These are phyloP conservation scores for Trametes cubensis DNA, from an alignment of 768 basidiomycete genomes.

Conservation along the genomic window DNA sequence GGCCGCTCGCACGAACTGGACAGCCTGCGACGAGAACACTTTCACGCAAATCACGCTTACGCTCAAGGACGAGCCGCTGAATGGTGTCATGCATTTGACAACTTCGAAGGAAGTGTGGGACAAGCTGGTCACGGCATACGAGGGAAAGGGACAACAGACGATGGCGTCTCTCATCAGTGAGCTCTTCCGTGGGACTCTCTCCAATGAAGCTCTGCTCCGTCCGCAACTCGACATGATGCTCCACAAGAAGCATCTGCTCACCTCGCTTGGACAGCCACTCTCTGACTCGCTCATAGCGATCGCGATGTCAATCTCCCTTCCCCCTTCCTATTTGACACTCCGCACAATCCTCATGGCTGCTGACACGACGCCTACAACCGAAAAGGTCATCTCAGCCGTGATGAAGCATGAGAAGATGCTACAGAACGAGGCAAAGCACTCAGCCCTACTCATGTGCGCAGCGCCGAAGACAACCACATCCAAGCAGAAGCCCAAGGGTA, in stretches of 20 bases:
- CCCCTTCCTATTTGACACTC: slow-evolving; percentile 27
- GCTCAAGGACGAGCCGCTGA: slow-evolving; percentile 29
- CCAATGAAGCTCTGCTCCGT: slow-evolving; percentile 23
- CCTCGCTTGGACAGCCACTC: slow-evolving; percentile 22
- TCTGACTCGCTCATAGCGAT: slow-evolving; percentile 28
- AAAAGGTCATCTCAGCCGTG: slow-evolving; percentile 12
- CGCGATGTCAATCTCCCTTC: slow-evolving; percentile 30
- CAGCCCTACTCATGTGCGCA: slow-evolving; percentile 4
- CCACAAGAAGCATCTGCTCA: slow-evolving; percentile 22
- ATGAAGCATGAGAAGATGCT: slow-evolving; percentile 22
- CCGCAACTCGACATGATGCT: slow-evolving; percentile 29
- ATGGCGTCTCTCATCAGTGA: slow-evolving; percentile 30
- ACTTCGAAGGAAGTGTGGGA: slow-evolving; percentile 27
- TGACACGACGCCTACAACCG: slow-evolving; percentile 6
- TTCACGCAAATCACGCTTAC: slow-evolving; percentile 30
- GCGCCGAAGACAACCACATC: slow-evolving; percentile 12
- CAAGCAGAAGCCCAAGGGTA: slow-evolving; percentile 6
- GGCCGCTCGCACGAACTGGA: background rate
- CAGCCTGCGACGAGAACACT: slow-evolving; percentile 23
- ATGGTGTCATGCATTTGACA: slow-evolving; percentile 22
- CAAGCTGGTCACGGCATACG: slow-evolving; percentile 24
- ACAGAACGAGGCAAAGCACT: background rate
- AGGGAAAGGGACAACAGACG: slow-evolving; percentile 31
- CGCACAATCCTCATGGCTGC: slow-evolving; percentile 27
- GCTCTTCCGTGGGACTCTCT: slow-evolving; percentile 28